phyloP scores from a whole-genome alignment of 169 alveolate genomes.

The Fabrea salina region DNA sequence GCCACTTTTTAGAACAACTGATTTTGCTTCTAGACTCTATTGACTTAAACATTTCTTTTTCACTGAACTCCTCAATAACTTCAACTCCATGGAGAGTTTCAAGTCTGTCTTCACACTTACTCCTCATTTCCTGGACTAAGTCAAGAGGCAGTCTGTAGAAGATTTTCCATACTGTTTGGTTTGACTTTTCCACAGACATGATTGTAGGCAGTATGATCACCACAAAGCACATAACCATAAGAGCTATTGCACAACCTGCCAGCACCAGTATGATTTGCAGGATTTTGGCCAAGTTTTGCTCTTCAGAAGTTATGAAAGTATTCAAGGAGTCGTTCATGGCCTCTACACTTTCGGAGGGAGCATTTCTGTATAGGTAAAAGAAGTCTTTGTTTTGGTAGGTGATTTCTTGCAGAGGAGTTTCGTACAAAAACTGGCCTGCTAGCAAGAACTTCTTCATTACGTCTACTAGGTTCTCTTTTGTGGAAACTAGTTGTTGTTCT shows the following conservation, averaged over 20 bases:
- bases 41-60: neutral
- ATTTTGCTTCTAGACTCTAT: neutral
- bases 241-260: conserved; percentile 8
- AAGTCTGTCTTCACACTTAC: conserved; percentile 24
- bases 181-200: conserved; percentile 20
- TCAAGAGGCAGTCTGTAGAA: conserved; percentile 25
- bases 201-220: conserved; percentile 14
- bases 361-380: conserved; percentile 25
- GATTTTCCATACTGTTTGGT: conserved; percentile 22
- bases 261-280: neutral
- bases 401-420: neutral
- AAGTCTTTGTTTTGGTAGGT: neutral
- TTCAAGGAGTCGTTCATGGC: conserved; percentile 15
- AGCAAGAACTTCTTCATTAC: conserved; percentile 8
- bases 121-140: conserved; percentile 25
- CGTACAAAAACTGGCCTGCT: neutral
- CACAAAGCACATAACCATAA: conserved; percentile 29
- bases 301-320: neutral
- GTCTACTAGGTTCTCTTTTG: conserved; percentile 6
- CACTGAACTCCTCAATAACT: neutral
- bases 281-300: neutral
- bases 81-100: conserved; percentile 32
- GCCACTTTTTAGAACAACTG: conserved; percentile 12
- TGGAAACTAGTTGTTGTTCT: neutral
- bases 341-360: neutral